These are phyloP conservation scores for Epichloe festucae DNA, from an alignment of 2,329 filamentous ascomycete genomes.

Conservation along the genomic window DNA sequence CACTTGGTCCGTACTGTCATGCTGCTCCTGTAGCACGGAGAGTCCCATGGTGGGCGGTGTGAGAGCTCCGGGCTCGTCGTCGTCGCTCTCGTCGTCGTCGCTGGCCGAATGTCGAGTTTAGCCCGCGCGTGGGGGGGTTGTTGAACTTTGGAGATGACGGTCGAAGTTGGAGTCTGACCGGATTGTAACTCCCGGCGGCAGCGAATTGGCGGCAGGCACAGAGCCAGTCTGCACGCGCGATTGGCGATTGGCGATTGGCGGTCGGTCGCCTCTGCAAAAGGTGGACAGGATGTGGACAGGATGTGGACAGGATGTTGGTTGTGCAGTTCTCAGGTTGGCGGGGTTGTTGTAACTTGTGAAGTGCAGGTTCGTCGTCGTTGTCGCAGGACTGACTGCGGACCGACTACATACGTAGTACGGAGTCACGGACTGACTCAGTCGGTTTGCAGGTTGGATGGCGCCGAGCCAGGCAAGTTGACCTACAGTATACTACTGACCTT, in stretches of 20 bases:
- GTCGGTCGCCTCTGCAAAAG: not conserved
- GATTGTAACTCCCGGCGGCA: not conserved
- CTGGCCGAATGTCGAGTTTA: not conserved
- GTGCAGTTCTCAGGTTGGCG: not conserved
- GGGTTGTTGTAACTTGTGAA: not conserved
- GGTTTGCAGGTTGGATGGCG: not conserved
- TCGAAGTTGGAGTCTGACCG: not conserved
- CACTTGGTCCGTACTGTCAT: slow-evolving; percentile 23
- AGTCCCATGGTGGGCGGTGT: slow-evolving; percentile 54
- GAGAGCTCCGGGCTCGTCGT: slow-evolving; percentile 7
- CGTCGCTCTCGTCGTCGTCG: slow-evolving; percentile 1
- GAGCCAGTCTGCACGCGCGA: slow-evolving; percentile 2
- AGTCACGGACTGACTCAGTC: not conserved
- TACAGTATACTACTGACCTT: no score
- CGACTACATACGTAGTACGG: no score
- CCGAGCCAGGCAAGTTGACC: not conserved
- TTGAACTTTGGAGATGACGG: not conserved
- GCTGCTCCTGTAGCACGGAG: slow-evolving; percentile 77
- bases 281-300: not conserved
- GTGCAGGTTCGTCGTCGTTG: not conserved
- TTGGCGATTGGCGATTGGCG: no score
- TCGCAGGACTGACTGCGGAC: not conserved
- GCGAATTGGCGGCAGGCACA: not conserved
- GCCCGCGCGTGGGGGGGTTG: not conserved
- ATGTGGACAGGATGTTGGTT: not conserved